phyloP scores from a whole-genome alignment of 495 filamentous ascomycete species.

The Glarea lozoyensis region DNA sequence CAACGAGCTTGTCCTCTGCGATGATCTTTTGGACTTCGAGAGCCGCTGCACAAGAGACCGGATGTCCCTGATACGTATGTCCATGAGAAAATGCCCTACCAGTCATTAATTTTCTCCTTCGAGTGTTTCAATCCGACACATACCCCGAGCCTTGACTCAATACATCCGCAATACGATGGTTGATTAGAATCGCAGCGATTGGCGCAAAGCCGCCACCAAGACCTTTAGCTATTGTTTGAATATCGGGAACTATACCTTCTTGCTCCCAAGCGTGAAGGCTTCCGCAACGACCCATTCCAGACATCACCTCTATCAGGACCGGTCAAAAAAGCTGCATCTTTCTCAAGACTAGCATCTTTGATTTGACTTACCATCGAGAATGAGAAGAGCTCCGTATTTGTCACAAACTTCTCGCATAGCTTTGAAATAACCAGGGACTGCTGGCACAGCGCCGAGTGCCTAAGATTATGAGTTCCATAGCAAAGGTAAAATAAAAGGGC shows the following conservation, averaged over 20 bases:
- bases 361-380: too few relatives aligned
- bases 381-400: constrained; percentile 55
- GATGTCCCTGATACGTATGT: constrained; percentile 56
- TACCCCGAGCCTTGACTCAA: too few relatives aligned
- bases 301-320: too few relatives aligned
- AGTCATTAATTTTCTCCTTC: too few relatives aligned
- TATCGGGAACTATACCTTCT: constrained; percentile 51
- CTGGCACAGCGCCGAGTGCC: constrained; percentile 49
- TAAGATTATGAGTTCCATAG: too few relatives aligned
- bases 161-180: too few relatives aligned
- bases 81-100: too few relatives aligned
- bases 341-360: too few relatives aligned
- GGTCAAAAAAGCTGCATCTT: too few relatives aligned
- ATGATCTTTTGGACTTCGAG: constrained; percentile 50
- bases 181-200: too few relatives aligned
- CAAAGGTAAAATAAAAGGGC: too few relatives aligned
- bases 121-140: too few relatives aligned
- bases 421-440: constrained; percentile 52
- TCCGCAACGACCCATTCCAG: constrained; percentile 62
- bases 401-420: constrained; percentile 52
- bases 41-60: constrained; percentile 46
- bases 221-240: constrained; percentile 58
- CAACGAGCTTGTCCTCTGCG: constrained; percentile 38
- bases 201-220: constrained; percentile 57
- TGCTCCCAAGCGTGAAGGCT: constrained; percentile 57